Conservation (phyloP, 179 eudicot species). For the Vitellaria paradoxa region DNA sequence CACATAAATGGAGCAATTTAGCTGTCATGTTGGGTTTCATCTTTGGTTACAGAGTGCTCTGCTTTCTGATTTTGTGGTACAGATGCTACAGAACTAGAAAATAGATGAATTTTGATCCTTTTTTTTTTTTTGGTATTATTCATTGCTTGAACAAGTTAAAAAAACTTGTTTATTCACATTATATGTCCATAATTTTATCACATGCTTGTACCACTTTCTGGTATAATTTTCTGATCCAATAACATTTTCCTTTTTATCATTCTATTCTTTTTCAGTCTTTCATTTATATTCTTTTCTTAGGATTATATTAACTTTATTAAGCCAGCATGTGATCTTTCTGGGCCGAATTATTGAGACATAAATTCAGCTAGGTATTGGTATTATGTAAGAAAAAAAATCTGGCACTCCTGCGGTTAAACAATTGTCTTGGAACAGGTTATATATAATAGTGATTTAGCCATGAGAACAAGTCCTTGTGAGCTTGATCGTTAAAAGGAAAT, state of each 20-base stretch:
- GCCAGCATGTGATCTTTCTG: too few relatives aligned
- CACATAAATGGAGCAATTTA: constrained; percentile 74
- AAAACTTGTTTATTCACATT: neutral
- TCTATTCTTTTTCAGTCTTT: neutral
- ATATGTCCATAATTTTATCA: neutral
- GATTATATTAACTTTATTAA: neutral
- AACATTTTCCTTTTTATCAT: neutral
- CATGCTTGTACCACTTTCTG: too few relatives aligned
- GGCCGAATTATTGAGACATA: too few relatives aligned
- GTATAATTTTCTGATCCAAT: too few relatives aligned
- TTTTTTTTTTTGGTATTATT: neutral
- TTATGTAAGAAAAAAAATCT: too few relatives aligned
- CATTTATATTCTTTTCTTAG: neutral
- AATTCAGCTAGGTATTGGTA: too few relatives aligned
- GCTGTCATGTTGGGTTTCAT: constrained; percentile 73
- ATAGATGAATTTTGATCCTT: constrained; percentile 16
- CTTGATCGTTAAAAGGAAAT: too few relatives aligned
- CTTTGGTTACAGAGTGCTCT: constrained; percentile 64
- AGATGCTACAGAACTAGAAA: constrained; percentile 55
- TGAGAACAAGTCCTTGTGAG: too few relatives aligned
- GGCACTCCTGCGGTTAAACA: too few relatives aligned
- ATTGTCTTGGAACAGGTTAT: too few relatives aligned
- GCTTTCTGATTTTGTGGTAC: constrained; percentile 68
- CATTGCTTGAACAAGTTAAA: constrained; percentile 4
- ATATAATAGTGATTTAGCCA: too few relatives aligned